Base-by-base conservation (phyloP, 2,329 filamentous ascomycete species). In the Colletotrichum eleusines region DNA sequence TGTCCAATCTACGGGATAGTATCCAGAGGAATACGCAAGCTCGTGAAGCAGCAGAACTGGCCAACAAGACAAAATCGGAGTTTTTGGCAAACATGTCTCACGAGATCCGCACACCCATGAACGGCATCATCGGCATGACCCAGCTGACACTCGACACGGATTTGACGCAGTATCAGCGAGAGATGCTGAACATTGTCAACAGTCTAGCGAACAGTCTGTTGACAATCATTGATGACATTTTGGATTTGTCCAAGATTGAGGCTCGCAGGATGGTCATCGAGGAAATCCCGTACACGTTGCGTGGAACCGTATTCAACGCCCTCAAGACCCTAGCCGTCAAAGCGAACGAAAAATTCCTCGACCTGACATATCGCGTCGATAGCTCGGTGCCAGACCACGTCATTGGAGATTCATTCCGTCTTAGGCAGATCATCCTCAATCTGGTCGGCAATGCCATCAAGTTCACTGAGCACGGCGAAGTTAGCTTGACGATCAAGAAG, bases 31-130 rank as follows among this genome's bases (percentile, higher is more conserved):
- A 98, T 80, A 98, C 95, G 3, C 94, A 95, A 74, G 96, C 96
- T 68, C 92, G 96, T 81, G 95, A 98, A 81, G 95, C 95, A 57
- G 96, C 96, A 77, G 96, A 99, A 80, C 85, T 98, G 79, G 96
- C 96, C 73, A 98, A 98, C 85, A 95, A 97, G 83, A 98, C 95
- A 51, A 99, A 99, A 79, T 98, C 95, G 12, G 96, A 98, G 78
- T 99, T 99, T 85, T 85, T 99, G 71, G 96, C 96, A 71, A 99
- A 99, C 80, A 98, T 98, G 95, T 97, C 94, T 55, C 95, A 98
- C 87, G 95, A 98, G 82, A 98, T 98, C 76, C 90, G 95, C 79
- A 99, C 96, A 44, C 96, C 94, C 1, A 97, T 97, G 88, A 97
- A 98, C 84, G 95, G 95, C 76, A 98, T 98, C 78, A 97, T 98